Evolutionary conservation across 2,329 filamentous ascomycete species (phyloP), one percentile per base, ranked within the genome.

Genomic region (Blumeria graminis): DNA sequence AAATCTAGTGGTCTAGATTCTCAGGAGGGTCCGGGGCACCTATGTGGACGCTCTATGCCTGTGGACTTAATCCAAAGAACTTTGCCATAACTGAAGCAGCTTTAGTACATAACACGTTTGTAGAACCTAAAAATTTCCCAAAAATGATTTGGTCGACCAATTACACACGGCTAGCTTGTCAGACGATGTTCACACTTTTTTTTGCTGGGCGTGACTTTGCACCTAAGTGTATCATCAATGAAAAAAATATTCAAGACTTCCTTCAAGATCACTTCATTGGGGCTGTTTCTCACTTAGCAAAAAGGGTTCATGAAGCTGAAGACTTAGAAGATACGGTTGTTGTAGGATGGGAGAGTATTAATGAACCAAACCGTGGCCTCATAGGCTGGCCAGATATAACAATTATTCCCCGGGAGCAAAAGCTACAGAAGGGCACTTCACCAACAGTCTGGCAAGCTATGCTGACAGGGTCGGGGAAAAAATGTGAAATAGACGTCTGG

Each of bases 81-180:
- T 95, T 98, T 65, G 80, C 81, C 55, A 80, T 78, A 18, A 98
- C 89, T 13, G 84, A 95, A 69, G 90, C 90, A 3, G 87, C 92
- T 39, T 77, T 96, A 58, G 90, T 98, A 6, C 92, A 98, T 56
- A 98, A 96, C 65, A 93, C 86, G 1, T 95, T 86, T 66, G 81
- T 86, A 9, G 77, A 94, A 18, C 87, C 89, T 8, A 81, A 81
- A 32, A 76, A 82, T 0, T 98, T 90, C 62, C 92, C 92, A 28
- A 96, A 95, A 71, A 98, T 98, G 93, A 90, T 96, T 57, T 98
- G 92, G 92, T 88, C 90, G 14, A 96, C 93, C 55, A 98, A 98
- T 67, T 98, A 98, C 69, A 84, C 80, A 59, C 79, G 92, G 28
- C 74, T 96, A 54, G 89, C 84, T 2, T 85, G 83, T 54, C 86